A percentile compares a stretch with the other conserved stretches of the same genome.
Conservation (phyloP, 2,329 filamentous ascomycete genomes). For the Colletotrichum musae region DNA sequence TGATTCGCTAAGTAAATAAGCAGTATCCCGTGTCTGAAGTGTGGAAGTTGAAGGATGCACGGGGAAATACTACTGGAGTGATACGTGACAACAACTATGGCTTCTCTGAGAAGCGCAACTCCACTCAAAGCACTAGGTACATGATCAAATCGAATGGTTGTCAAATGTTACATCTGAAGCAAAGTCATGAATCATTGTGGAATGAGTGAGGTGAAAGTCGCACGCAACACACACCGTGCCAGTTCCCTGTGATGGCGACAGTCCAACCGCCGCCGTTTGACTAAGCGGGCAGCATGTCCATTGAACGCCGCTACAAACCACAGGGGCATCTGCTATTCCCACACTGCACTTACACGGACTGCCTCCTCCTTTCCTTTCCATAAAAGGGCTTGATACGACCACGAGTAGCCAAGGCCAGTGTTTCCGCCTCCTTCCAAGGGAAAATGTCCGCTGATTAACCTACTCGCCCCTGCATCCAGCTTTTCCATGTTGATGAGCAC, state of each 20-base stretch:
- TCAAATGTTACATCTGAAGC: slow-evolving; percentile 1
- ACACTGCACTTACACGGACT: too few species aligned
- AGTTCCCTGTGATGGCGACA: too few species aligned
- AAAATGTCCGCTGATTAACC: slow-evolving; percentile 3
- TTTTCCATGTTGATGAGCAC: neutral
- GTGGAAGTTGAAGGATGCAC: neutral
- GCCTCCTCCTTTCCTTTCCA: neutral
- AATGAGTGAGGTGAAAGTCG: neutral
- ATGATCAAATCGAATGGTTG: neutral
- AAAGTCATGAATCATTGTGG: slow-evolving; percentile 2
- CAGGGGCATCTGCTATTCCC: too few species aligned
- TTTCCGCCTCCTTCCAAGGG: slow-evolving; percentile 17
- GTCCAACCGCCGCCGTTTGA: too few species aligned
- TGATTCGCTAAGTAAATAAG: neutral
- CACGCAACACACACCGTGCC: too few species aligned
- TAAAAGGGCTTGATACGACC: neutral
- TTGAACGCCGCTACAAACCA: too few species aligned
- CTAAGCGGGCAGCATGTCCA: too few species aligned
- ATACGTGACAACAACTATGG: neutral
- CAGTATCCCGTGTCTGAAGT: neutral
- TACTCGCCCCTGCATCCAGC: neutral
- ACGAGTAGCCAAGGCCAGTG: neutral
- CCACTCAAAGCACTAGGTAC: neutral
- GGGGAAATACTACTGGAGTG: neutral
- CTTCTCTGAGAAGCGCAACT: neutral